These are phyloP conservation scores for Hemerocallis citrina DNA, from an alignment of 106 monocot genomes.

Conservation along the genomic window DNA sequence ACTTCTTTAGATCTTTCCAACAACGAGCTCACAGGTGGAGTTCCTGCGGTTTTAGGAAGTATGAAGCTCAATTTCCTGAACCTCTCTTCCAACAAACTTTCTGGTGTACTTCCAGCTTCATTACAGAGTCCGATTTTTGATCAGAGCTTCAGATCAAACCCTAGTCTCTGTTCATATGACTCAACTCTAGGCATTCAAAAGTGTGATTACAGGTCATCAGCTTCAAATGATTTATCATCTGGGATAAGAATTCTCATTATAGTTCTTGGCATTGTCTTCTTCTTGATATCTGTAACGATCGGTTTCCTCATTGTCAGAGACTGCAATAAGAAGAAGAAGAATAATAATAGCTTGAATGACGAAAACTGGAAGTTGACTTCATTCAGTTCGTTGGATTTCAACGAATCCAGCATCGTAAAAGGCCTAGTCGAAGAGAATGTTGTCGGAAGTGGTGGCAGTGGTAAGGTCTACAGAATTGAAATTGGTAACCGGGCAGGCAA, in stretches of 20 bases:
- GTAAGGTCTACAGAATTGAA: conserved; percentile 41
- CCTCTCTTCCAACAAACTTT: conserved; percentile 71
- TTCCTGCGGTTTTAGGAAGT: conserved; percentile 25
- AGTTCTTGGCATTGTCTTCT: conserved; percentile 24
- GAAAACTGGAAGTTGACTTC: conserved; percentile 63
- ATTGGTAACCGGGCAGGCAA: not conserved
- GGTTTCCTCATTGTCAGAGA: conserved; percentile 14
- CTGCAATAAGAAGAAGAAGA: conserved; percentile 12
- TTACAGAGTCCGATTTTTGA: conserved; percentile 37
- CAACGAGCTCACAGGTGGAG: conserved; percentile 48
- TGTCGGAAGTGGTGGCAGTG: conserved; percentile 57
- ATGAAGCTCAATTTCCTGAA: conserved; percentile 44
- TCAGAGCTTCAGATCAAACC: conserved; percentile 57
- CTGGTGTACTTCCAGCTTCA: conserved; percentile 38
- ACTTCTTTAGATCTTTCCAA: conserved; percentile 55
- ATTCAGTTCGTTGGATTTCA: conserved; percentile 54
- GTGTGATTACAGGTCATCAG: conserved; percentile 17
- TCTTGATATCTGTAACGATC: conserved; percentile 3
- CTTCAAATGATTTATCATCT: conserved; percentile 14
- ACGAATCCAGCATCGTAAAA: conserved; percentile 31
- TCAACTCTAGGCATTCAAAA: conserved; percentile 8
- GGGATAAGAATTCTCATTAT: conserved; percentile 25
- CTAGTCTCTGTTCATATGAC: conserved; percentile 21
- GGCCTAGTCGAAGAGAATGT: conserved; percentile 52
- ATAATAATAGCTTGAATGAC: not conserved